phyloP scores from a whole-genome alignment of 75 land plant species.

The Selaginella moellendorffii region DNA sequence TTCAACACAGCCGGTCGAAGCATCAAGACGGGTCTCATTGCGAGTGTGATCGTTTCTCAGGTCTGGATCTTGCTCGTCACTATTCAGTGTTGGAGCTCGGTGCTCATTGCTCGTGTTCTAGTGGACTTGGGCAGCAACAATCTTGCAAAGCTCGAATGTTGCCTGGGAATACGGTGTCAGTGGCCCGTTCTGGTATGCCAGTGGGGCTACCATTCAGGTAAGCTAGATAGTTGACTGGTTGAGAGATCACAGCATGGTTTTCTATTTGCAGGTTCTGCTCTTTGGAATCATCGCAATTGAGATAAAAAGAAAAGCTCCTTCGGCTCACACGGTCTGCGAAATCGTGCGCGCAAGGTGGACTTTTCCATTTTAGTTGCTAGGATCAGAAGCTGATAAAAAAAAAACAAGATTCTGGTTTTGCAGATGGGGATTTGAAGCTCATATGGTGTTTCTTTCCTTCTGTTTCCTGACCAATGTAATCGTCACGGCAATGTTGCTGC shows the following conservation, averaged over 20 bases:
- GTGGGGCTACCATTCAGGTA: constrained; percentile 95
- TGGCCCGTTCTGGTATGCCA: constrained; percentile 99
- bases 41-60: constrained; percentile 98
- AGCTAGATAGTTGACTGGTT: background rate
- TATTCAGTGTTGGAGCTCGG: background rate
- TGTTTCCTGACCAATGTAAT: constrained; percentile 94
- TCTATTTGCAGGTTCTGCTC: constrained; percentile 46
- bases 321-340: constrained; percentile 94
- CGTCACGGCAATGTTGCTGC: constrained; percentile 96
- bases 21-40: constrained; percentile 93
- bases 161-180: constrained; percentile 97
- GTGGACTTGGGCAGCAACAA: constrained; percentile 99
- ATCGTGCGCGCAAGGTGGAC: constrained; percentile 70
- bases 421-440: constrained; percentile 88
- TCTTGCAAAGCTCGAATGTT: constrained; percentile 94
- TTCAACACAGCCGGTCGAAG: constrained; percentile 95
- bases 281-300: constrained; percentile 94
- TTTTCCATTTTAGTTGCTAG: constrained; percentile 7
- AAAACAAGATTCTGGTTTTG: background rate
- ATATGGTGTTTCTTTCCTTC: constrained; percentile 75
- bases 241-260: background rate
- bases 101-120: constrained; percentile 7
- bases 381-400: background rate
- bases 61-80: constrained; percentile 16
- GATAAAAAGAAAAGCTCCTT: constrained; percentile 90